phyloP scores from a whole-genome alignment of 2,329 filamentous ascomycete species.

The Neoarthrinium moseri region DNA sequence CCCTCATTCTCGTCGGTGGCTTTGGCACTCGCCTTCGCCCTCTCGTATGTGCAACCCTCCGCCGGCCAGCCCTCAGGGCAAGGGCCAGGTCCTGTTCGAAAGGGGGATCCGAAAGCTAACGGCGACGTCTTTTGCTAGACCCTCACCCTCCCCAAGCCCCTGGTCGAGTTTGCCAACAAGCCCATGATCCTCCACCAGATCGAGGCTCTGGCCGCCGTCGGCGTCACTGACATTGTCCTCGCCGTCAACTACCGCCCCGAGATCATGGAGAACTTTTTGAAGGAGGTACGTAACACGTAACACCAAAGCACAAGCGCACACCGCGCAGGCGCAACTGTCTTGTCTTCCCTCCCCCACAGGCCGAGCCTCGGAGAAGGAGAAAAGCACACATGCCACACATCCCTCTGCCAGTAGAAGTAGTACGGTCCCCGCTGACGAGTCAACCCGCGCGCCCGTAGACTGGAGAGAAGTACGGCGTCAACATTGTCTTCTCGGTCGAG shows the following conservation, averaged over 20 bases:
- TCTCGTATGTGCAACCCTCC: slow-evolving; percentile 69
- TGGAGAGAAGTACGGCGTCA: slow-evolving; percentile 93
- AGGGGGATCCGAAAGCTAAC: slow-evolving; percentile 21
- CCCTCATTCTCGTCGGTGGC: slow-evolving; percentile 97
- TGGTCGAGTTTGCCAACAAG: slow-evolving; percentile 98
- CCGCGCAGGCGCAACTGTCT: no score
- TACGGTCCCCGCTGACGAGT: no score
- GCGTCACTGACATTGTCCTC: slow-evolving; percentile 95
- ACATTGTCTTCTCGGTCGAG: slow-evolving; percentile 96
- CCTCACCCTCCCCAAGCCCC: slow-evolving; percentile 92
- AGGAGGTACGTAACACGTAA: slow-evolving; percentile 81
- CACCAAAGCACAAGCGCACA: no score
- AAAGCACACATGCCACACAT: no score
- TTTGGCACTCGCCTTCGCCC: slow-evolving; percentile 97
- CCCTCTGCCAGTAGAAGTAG: no score
- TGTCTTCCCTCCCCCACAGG: no score
- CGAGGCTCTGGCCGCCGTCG: slow-evolving; percentile 86
- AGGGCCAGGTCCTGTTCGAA: not conserved
- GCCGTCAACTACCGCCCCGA: slow-evolving; percentile 99
- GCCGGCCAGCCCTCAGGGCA: no score
- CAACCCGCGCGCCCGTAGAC: no score
- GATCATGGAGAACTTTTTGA: slow-evolving; percentile 91
- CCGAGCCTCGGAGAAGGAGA: no score
- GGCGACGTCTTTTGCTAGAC: slow-evolving; percentile 56
- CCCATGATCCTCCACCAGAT: slow-evolving; percentile 99